Base-by-base conservation (phyloP, 2,329 filamentous ascomycete species). In the Elsinoe ampelina region DNA sequence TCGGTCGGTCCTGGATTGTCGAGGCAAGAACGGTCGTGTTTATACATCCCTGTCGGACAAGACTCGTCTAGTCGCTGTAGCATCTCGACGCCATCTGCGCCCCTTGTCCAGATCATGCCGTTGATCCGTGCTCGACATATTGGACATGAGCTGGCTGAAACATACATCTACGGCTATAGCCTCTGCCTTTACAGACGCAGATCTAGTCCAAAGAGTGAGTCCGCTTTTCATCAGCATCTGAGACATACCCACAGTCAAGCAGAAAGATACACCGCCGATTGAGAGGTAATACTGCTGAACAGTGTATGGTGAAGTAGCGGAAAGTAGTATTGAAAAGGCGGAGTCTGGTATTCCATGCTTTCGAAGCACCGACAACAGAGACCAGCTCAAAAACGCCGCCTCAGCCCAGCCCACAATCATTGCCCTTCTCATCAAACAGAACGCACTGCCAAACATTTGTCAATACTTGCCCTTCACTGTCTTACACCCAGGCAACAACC, bases 111-210 rank as follows among this genome's bases (percentile, higher is more conserved):
- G 7, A 17, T 42, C 15, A 3, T 42, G 39, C 15, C 39, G 39
- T 11, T 35, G n/a, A 19, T 19, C 47, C 32, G 32, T 51, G 32
- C 47, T 51, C 47, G 11, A 35, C 32, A 13, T 51, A 20, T 8
- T 51, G 47, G 32, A 38, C 32, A 38, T 52, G 26, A 34, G 26
- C 12, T 52, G 48, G n/a, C 34, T 52, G 48, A 52, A 13, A 52
- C 48, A 39, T 52, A 52, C 48, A 52, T 52, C 26, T 52, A 52
- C 38, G 36, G 48, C 48, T 19, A 19, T 17, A 22, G 47, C 17
- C 47, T 51, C n/a, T 34, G 34, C 48, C 48, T 36, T 5, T 52
- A 19, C 48, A 34, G 38, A 34, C 32, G 48, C 15, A 52, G 48
- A 39, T 39, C 32, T 13, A 52, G 32, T 8, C 22, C 26, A n/a